Conservation (phyloP, 2,329 filamentous ascomycete genomes). For the Diaporthe sp. region DNA sequence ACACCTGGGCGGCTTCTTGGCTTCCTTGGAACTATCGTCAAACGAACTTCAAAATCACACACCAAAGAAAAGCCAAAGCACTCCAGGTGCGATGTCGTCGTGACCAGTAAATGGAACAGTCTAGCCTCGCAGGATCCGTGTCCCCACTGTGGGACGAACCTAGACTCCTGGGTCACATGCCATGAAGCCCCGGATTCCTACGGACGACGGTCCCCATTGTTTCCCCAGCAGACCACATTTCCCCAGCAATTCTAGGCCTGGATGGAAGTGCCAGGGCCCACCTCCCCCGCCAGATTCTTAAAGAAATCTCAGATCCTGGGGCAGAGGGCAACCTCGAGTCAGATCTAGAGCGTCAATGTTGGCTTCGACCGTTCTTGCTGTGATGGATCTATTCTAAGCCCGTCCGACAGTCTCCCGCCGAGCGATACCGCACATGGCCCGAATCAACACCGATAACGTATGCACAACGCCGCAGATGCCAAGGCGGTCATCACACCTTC, state of each 20-base stretch:
- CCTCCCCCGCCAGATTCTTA: constrained; percentile 11
- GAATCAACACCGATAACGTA: too few species aligned
- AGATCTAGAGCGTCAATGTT: background rate
- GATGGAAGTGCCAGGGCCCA: constrained; percentile 4
- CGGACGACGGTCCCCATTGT: background rate
- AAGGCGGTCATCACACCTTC: background rate
- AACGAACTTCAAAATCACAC: background rate
- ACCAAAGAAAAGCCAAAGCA: background rate
- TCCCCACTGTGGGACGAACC: background rate
- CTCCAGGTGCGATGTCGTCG: background rate
- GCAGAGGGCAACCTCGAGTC: background rate
- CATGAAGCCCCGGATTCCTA: background rate
- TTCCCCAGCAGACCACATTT: constrained; percentile 16
- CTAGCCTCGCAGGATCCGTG: background rate
- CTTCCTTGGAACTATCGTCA: background rate
- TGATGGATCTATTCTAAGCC: too few species aligned
- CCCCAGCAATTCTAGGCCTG: constrained; percentile 24
- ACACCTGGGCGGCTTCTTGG: constrained; percentile 12
- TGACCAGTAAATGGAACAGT: too few species aligned
- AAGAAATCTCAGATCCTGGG: background rate
- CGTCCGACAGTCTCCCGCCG: too few species aligned
- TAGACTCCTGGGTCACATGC: background rate
- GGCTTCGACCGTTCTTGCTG: background rate
- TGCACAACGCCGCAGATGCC: background rate
- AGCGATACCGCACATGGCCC: too few species aligned